Evolutionary conservation across 2,329 filamentous ascomycete genomes (phyloP), one percentile per base, ranked within the genome.

Genomic region (Xylaria sp.): DNA sequence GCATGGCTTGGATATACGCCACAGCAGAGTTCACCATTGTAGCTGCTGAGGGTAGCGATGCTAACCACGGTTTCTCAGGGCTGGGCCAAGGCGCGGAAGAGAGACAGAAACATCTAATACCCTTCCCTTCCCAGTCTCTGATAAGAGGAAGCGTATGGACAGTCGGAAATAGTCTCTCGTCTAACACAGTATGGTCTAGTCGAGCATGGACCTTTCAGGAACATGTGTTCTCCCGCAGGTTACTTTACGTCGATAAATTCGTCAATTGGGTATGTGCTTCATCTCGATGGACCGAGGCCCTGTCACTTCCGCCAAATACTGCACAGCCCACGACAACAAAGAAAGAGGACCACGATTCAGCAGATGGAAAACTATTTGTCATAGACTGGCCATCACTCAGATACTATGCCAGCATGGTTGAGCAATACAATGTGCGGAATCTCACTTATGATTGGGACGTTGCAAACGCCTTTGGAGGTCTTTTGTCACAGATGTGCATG

Each of bases 191-290:
- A 25, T 63, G 61, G 61, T 63, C 61, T 31, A 63, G 51, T 39
- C 61, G 61, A 33, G 61, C 51, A n/a, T 63, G 61, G 61, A 63
- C 61, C 17, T 63, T 63, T 22, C 61, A 63, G 36, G 61, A 63
- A 27, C 61, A 63, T 22, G 61, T 57, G 1, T 63, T 63, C 25
- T 63, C 61, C 13, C 61, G 61, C 22, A 56, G 61, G 29, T n/a
- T 63, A 42, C 31, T 63, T 13, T 63, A 63, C 25, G 39, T 63
- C 33, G 20, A 63, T 13, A 63, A 63, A 25, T 63, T 63, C 25
- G 44, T 57, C 1, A 50, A 57, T 50, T 63, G 61, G 61, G 22
- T 63, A 27, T 63, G 61, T 33, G 44, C 31, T n/a, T 63, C 61
- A 2, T 42, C 61, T 36, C 51, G 25, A 13, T 63, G 61, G 61